These are phyloP conservation scores for Clarireedia monteithiana DNA, from an alignment of 2,329 filamentous ascomycete genomes.

Conservation along the genomic window DNA sequence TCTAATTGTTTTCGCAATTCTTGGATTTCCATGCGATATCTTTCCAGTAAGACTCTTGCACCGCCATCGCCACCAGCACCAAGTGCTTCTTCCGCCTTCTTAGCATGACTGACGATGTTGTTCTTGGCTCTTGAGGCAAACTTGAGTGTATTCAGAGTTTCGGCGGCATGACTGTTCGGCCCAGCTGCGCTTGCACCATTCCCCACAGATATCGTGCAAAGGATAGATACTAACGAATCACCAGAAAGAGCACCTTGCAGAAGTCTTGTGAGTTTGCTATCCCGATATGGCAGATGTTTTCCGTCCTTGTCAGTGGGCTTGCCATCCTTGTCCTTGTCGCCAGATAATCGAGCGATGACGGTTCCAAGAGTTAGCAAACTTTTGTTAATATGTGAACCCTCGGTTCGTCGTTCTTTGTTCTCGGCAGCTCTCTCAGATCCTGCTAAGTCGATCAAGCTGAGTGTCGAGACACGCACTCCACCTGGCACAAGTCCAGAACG, in stretches of 20 bases:
- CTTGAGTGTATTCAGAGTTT: conserved; percentile 93
- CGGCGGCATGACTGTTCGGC: conserved; percentile 67
- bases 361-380: conserved; percentile 90
- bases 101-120: conserved; percentile 94
- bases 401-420: conserved; percentile 84
- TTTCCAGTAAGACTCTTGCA: conserved; percentile 78
- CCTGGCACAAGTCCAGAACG: conserved; percentile 68
- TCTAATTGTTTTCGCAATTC: conserved; percentile 77
- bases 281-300: conserved; percentile 91
- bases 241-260: conserved; percentile 89
- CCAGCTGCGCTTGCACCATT: conserved; percentile 62
- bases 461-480: conserved; percentile 87
- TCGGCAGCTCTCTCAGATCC: conserved; percentile 95
- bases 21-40: conserved; percentile 64
- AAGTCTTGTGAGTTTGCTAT: conserved; percentile 92
- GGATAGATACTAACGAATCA: conserved; percentile 90
- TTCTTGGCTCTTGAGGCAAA: conserved; percentile 97
- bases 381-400: conserved; percentile 98
- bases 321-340: conserved; percentile 73
- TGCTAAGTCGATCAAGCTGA: conserved; percentile 92
- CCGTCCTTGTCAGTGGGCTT: conserved; percentile 70
- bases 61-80: conserved; percentile 75
- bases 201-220: conserved; percentile 93
- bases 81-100: conserved; percentile 79
- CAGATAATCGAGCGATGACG: conserved; percentile 88